phyloP scores from a whole-genome alignment of 2,329 filamentous ascomycete species.

The Colletotrichum spinosum region DNA sequence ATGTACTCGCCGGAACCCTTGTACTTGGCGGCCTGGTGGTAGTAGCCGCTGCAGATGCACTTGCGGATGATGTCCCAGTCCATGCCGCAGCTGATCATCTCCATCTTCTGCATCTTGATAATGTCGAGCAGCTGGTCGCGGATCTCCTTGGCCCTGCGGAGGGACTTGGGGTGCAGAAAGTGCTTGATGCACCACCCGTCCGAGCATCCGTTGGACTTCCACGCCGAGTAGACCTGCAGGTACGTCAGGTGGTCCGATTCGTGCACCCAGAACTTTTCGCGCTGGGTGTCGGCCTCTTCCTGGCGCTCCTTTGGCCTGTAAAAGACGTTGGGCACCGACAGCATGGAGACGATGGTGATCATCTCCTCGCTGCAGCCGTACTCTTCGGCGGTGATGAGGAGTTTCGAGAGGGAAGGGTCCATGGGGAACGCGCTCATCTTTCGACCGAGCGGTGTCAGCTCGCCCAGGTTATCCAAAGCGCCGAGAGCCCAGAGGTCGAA shows the following conservation, averaged over 20 bases:
- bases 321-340: constrained; percentile 96
- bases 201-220: constrained; percentile 89
- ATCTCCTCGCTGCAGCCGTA: constrained; percentile 98
- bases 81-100: constrained; percentile 87
- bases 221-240: constrained; percentile 94
- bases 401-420: constrained; percentile 95
- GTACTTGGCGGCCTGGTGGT: constrained; percentile 95
- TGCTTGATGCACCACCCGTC: constrained; percentile 94
- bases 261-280: constrained; percentile 98
- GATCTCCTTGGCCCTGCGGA: constrained; percentile 92
- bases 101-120: constrained; percentile 93
- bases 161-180: constrained; percentile 94
- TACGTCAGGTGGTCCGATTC: constrained; percentile 97
- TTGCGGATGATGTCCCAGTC: constrained; percentile 97
- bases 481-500: constrained; percentile 98
- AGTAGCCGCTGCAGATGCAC: constrained; percentile 98
- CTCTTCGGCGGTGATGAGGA: constrained; percentile 89
- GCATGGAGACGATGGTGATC: constrained; percentile 97
- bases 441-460: constrained; percentile 85
- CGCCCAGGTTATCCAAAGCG: constrained; percentile 91
- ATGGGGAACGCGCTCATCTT: constrained; percentile 99
- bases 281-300: constrained; percentile 93
- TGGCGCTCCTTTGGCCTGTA: constrained; percentile 96
- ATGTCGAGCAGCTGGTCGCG: constrained; percentile 94
- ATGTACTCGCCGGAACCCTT: constrained; percentile 98